Conservation (phyloP, 305 asterid genomes). For the Plantago coronopus region DNA sequence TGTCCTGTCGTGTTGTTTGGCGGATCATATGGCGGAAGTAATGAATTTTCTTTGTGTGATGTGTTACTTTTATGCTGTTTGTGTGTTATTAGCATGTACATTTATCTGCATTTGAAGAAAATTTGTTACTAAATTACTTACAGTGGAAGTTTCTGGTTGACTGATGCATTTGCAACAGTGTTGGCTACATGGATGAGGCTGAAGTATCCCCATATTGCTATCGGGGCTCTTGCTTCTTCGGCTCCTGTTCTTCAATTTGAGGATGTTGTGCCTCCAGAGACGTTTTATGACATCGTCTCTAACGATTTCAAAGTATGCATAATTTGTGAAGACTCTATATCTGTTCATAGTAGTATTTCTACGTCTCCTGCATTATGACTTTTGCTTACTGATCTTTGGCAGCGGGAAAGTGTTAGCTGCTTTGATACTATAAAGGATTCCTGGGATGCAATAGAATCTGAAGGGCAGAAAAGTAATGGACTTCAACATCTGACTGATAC, state of each 20-base stretch:
- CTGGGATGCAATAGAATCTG: constrained; percentile 62
- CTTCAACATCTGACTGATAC: constrained; percentile 53
- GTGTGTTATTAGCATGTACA: not conserved
- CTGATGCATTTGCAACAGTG: constrained; percentile 44
- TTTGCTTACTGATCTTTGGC: constrained; percentile 18
- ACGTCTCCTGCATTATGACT: not conserved
- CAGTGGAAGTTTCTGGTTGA: not conserved
- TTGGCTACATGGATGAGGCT: constrained; percentile 97
- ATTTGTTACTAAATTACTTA: too few species aligned
- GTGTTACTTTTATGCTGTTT: not conserved
- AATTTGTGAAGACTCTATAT: too few species aligned
- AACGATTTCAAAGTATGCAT: constrained; percentile 62
- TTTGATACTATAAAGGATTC: constrained; percentile 67
- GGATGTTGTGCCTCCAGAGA: constrained; percentile 68
- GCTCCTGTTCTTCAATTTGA: constrained; percentile 89
- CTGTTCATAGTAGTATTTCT: not conserved
- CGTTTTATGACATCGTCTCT: constrained; percentile 76
- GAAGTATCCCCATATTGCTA: constrained; percentile 83
- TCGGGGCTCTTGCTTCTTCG: constrained; percentile 87
- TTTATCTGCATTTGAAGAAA: not conserved
- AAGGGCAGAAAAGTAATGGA: constrained; percentile 53
- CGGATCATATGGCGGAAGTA: constrained; percentile 99
- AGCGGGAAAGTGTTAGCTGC: constrained; percentile 82
- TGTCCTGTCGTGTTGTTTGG: constrained; percentile 80
- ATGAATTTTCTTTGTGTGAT: constrained; percentile 17